A percentile compares a stretch with the other conserved stretches of the same genome.
These are phyloP conservation scores for Aleurites moluccanus DNA, from an alignment of 441 rosid genomes.

Conservation along the genomic window DNA sequence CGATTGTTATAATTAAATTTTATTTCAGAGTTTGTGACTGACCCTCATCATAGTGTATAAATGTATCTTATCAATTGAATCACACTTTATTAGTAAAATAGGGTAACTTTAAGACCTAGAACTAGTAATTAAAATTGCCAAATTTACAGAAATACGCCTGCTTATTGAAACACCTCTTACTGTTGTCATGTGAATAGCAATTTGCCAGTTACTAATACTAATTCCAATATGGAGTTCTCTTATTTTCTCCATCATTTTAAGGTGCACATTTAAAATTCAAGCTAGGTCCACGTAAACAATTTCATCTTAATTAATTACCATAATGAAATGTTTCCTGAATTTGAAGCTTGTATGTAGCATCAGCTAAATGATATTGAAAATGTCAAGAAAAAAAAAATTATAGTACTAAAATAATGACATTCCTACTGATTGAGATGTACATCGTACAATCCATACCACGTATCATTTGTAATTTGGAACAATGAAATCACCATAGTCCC, in stretches of 20 bases:
- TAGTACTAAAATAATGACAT: neutral
- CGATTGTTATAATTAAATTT: no score
- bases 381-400: neutral
- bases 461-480: neutral
- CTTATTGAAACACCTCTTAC: neutral
- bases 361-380: neutral
- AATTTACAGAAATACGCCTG: neutral
- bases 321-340: neutral
- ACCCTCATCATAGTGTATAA: no score
- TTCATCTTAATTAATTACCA: conserved; percentile 18
- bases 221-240: neutral
- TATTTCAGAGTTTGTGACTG: no score
- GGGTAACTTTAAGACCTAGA: neutral
- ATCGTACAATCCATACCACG: neutral
- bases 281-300: neutral
- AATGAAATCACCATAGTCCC: neutral
- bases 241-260: neutral
- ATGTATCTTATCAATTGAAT: no score
- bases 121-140: no score
- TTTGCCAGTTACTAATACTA: neutral
- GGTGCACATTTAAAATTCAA: neutral
- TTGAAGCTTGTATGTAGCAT: conserved; percentile 1
- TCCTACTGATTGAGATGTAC: neutral
- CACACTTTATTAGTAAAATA: no score
- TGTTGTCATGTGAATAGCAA: neutral